A percentile compares a stretch with the other conserved stretches of the same genome.
These are phyloP conservation scores for Boletus reticuloceps DNA, from an alignment of 768 basidiomycete species.

Conservation along the genomic window DNA sequence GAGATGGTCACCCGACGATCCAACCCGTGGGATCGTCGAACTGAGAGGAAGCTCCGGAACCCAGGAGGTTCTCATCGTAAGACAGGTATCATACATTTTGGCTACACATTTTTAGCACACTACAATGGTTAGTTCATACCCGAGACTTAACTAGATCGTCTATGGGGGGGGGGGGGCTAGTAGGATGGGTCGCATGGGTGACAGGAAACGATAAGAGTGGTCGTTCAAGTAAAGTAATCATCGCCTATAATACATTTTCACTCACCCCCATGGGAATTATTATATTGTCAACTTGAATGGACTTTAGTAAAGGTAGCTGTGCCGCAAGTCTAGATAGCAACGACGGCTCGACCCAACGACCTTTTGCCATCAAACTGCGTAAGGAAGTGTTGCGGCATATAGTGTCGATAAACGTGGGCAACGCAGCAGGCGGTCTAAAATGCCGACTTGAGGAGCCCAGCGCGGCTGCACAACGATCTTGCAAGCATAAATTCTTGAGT, in stretches of 20 bases:
- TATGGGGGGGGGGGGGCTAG: not conserved
- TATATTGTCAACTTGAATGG: slow-evolving; percentile 11
- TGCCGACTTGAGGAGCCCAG: not conserved
- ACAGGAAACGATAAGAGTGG: not conserved
- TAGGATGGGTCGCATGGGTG: not conserved
- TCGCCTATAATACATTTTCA: slow-evolving; percentile 1
- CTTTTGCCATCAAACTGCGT: slow-evolving; percentile 16
- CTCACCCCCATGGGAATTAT: slow-evolving; percentile 6
- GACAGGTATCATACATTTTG: not conserved
- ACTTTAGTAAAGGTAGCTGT: slow-evolving; percentile 11
- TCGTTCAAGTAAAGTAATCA: slow-evolving; percentile 2
- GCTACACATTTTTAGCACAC: not conserved
- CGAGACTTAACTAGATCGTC: not conserved
- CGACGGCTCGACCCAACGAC: slow-evolving; percentile 28
- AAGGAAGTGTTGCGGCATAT: slow-evolving; percentile 8
- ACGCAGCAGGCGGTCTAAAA: slow-evolving; percentile 39
- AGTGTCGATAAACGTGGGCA: slow-evolving; percentile 21
- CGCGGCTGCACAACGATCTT: slow-evolving; percentile 34
- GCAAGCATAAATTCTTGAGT: slow-evolving; percentile 46
- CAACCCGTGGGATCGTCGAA: no score
- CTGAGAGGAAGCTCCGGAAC: no score
- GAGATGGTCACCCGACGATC: no score
- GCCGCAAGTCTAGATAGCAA: slow-evolving; percentile 9
- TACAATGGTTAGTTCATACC: slow-evolving; percentile 2
- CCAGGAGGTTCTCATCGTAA: not conserved